Percentiles rank a stretch among this genome's conserved stretches.
phyloP scores from a whole-genome alignment of 495 filamentous ascomycete genomes.

The Penicillium pulvis region DNA sequence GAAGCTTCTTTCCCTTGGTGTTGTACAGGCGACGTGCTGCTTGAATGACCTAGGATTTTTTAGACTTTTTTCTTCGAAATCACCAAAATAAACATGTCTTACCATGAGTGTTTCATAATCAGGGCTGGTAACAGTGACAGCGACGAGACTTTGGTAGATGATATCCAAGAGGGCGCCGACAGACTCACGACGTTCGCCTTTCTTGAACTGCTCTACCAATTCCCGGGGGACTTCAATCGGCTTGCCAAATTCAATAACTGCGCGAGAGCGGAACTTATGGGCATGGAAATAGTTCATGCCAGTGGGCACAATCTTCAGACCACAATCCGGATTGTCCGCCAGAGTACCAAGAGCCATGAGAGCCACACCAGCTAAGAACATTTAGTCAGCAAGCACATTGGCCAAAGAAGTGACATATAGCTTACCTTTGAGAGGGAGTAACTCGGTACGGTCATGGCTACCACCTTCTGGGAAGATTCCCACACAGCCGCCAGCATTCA shows the following conservation, averaged over 20 bases:
- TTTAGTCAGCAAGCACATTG: constrained; percentile 1
- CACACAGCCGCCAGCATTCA: constrained; percentile 83
- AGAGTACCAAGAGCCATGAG: constrained; percentile 97
- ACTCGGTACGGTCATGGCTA: constrained; percentile 91
- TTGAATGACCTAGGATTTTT: constrained; percentile 70
- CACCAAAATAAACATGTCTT: constrained; percentile 19
- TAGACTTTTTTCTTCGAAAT: constrained; percentile 21
- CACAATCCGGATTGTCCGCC: constrained; percentile 83
- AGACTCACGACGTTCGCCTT: constrained; percentile 79
- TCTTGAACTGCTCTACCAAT: constrained; percentile 82
- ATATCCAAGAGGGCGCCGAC: constrained; percentile 80
- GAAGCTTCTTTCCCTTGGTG: constrained; percentile 88
- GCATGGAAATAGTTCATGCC: constrained; percentile 99
- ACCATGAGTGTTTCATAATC: constrained; percentile 98
- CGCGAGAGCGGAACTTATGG: constrained; percentile 96
- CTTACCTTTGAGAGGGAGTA: constrained; percentile 86
- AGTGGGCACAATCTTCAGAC: constrained; percentile 97
- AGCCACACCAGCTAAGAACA: constrained; percentile 76
- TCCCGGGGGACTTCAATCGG: constrained; percentile 81
- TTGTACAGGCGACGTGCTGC: constrained; percentile 93
- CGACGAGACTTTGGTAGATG: constrained; percentile 78
- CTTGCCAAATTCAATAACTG: constrained; percentile 92
- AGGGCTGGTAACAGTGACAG: constrained; percentile 90
- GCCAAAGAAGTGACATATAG: not conserved
- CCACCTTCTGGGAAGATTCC: constrained; percentile 98